Base-by-base conservation (phyloP, 345 rosid genomes). In the Gossypium rotundifolium region DNA sequence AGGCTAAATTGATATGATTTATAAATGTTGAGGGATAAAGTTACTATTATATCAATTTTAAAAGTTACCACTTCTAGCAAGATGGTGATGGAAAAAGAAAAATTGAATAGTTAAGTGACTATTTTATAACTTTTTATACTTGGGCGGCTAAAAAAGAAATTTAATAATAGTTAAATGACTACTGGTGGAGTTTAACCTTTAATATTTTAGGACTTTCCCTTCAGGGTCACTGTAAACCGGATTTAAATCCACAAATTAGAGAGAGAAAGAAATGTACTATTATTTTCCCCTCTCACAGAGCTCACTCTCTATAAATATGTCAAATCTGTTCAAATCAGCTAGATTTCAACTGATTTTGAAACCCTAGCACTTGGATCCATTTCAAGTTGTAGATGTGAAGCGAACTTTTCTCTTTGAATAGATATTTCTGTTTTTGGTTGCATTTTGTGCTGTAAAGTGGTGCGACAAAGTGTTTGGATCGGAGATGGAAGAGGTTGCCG, bases 401-500 rank as follows among this genome's bases (percentile, higher is more conserved):
- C 46, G 27, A 49, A 25, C 53, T 54, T 54, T 11, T 40, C 17
- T 55, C 44, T 51, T 12, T 65, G 45, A 40, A 13, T 2, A 17
- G 49, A 18, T 40, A 2, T 18, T 17, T 54, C 38, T 17, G 16
- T 75, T 11, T 7, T 18, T 38, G 62, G 44, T 40, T 45, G 42
- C 40, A 9, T 63, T 75, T 52, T 65, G 25, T 54, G 51, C 45
- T 70, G 51, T 40, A 55, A 62, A 70, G 74, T 62, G 58, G 75
- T 63, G 75, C 49, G 69, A 60, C 25, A 57, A 61, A 68, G 59
- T 66, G 73, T 72, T 77, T 81, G 80, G 85, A 84, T 86, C 89
- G 49, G 82, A 62, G 72, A 86, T 86, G 89, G 81, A 81, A 82
- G 89, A 83, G 58, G 44, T 77, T 77, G 74, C 77, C 84, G 81